Evolutionary conservation across 2,329 filamentous ascomycete genomes (phyloP).

Genomic region (Curvularia sp.): DNA sequence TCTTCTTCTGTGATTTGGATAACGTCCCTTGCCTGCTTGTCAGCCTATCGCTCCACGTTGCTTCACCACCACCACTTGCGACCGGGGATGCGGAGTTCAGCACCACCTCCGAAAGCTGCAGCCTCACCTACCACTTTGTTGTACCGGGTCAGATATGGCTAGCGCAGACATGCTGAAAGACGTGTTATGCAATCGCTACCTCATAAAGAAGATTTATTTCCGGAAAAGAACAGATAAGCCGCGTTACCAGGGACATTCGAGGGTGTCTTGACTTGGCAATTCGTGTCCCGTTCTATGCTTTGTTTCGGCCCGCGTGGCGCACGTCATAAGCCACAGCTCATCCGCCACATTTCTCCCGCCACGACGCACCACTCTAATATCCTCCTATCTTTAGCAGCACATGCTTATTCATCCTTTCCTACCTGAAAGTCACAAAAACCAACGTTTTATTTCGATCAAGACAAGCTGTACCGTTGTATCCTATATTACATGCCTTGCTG

Average conservation of each 20-base stretch:
- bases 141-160: slow-evolving; percentile 39
- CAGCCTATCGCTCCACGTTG: slow-evolving; percentile 22
- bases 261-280: slow-evolving; percentile 45
- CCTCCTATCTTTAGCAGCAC: neutral
- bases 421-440: neutral
- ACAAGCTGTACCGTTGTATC: neutral
- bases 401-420: neutral
- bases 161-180: slow-evolving; percentile 40
- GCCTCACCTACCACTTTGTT: slow-evolving; percentile 48
- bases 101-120: slow-evolving; percentile 27
- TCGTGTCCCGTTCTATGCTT: slow-evolving; percentile 47
- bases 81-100: slow-evolving; percentile 18
- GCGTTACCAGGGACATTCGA: slow-evolving; percentile 33
- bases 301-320: slow-evolving; percentile 37
- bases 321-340: slow-evolving; percentile 38
- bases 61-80: neutral
- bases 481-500: neutral
- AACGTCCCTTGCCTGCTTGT: slow-evolving; percentile 33
- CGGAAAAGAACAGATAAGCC: slow-evolving; percentile 7
- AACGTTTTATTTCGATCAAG: neutral
- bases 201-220: slow-evolving; percentile 11
- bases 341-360: slow-evolving; percentile 29
- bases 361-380: neutral
- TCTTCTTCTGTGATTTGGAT: slow-evolving; percentile 52
- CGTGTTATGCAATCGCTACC: slow-evolving; percentile 19